A percentile compares a stretch with the other conserved stretches of the same genome.
Evolutionary conservation across 73 alveolate genomes (phyloP).

Genomic region (Tetrahymena borealis): DNA sequence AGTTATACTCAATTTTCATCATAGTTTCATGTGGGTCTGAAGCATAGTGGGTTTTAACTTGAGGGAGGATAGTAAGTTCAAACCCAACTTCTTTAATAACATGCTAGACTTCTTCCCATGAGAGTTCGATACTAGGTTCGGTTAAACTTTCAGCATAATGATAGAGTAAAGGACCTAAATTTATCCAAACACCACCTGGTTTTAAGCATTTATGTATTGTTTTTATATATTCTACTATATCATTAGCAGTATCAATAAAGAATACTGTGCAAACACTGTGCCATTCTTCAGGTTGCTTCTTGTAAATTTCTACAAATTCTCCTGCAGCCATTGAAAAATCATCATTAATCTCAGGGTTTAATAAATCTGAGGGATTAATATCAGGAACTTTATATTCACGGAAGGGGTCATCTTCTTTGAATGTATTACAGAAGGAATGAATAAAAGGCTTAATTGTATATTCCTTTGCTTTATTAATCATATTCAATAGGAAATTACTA

Average conservation of each 20-base stretch:
- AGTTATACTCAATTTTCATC: neutral
- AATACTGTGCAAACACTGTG: slow-evolving; percentile 91
- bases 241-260: slow-evolving; percentile 96
- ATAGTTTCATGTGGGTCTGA: neutral
- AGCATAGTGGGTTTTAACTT: neutral
- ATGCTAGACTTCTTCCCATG: slow-evolving; percentile 73
- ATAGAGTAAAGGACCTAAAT: slow-evolving; percentile 89
- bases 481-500: slow-evolving; percentile 75
- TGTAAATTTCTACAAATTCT: slow-evolving; percentile 86
- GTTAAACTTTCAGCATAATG: slow-evolving; percentile 75
- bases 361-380: slow-evolving; percentile 24
- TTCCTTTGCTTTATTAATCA: slow-evolving; percentile 60
- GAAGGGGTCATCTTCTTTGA: slow-evolving; percentile 65
- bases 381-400: slow-evolving; percentile 64
- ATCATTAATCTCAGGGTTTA: slow-evolving; percentile 2
- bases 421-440: slow-evolving; percentile 69
- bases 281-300: slow-evolving; percentile 50
- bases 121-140: slow-evolving; percentile 68
- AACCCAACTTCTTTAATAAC: neutral
- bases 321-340: slow-evolving; percentile 95
- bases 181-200: slow-evolving; percentile 91
- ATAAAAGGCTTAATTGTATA: slow-evolving; percentile 76
- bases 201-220: slow-evolving; percentile 77
- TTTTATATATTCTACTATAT: slow-evolving; percentile 88
- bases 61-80: neutral